phyloP scores from a whole-genome alignment of 169 alveolate species.

The Eimeria mitis region DNA sequence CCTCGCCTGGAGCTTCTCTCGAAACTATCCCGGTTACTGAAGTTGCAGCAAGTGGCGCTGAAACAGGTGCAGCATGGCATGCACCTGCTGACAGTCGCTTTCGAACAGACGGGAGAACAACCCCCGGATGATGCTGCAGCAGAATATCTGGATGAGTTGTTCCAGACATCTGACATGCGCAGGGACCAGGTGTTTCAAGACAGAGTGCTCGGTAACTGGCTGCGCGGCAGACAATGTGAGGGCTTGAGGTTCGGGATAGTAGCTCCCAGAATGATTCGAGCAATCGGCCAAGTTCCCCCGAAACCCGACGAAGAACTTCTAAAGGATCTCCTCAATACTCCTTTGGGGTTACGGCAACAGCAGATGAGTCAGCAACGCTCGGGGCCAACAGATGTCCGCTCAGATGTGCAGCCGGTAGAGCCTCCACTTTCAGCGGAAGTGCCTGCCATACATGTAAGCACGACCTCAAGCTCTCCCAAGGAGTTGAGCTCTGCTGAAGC shows the following conservation, averaged over 20 bases:
- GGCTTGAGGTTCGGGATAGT: background rate
- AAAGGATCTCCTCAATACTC: background rate
- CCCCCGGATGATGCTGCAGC: background rate
- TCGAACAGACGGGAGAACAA: too few species aligned
- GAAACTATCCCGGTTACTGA: background rate
- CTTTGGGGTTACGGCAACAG: slow-evolving; percentile 1
- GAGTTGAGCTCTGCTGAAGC: background rate
- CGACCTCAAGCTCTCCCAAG: background rate
- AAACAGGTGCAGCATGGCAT: background rate
- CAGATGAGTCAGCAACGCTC: background rate
- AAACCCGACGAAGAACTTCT: background rate
- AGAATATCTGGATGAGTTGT: background rate
- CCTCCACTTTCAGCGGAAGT: background rate
- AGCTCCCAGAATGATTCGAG: background rate
- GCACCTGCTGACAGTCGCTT: background rate
- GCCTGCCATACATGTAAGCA: background rate
- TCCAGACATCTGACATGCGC: background rate
- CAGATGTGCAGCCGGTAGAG: background rate
- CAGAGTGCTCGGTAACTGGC: background rate
- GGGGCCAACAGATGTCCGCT: background rate
- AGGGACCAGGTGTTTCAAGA: background rate
- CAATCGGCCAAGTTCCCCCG: background rate
- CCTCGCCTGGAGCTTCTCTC: background rate
- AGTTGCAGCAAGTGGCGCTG: background rate
- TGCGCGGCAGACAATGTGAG: background rate